These are phyloP conservation scores for Podila clonocystis DNA, from an alignment of 192 early-diverging fungal species.

Conservation along the genomic window DNA sequence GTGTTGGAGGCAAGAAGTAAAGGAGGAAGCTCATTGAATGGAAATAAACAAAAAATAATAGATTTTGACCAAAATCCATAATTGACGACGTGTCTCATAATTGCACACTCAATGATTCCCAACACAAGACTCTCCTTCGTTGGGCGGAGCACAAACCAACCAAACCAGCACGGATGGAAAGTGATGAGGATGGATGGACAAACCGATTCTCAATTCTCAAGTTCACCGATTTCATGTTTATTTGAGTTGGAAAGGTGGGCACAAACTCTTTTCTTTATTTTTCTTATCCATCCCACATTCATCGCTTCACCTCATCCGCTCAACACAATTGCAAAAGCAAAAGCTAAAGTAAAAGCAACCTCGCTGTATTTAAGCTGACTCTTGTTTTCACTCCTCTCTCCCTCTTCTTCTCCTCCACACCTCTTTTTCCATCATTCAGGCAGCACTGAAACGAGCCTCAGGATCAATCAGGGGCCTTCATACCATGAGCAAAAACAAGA, in stretches of 20 bases:
- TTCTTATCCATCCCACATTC: neutral
- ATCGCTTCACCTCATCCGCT: too few species aligned
- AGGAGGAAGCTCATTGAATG: too few species aligned
- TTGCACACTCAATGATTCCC: neutral
- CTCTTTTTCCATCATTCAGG: neutral
- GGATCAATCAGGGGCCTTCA: neutral
- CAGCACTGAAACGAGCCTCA: neutral
- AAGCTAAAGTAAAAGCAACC: neutral
- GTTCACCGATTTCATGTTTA: neutral
- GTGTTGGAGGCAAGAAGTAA: slow-evolving; percentile 47
- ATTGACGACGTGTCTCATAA: neutral
- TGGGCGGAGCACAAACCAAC: neutral
- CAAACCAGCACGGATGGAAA: neutral
- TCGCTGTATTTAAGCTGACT: too few species aligned
- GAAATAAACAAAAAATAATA: neutral
- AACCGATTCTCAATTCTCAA: slow-evolving; percentile 1
- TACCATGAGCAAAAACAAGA: neutral
- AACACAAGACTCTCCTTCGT: neutral
- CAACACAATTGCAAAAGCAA: neutral
- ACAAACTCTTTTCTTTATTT: neutral
- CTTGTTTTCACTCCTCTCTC: neutral
- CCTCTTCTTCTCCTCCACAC: neutral
- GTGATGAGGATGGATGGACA: neutral
- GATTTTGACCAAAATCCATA: neutral
- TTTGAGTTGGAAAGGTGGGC: neutral